Evolutionary conservation across 148 eudicot species (phyloP).

Genomic region (Polygonum maritimum): DNA sequence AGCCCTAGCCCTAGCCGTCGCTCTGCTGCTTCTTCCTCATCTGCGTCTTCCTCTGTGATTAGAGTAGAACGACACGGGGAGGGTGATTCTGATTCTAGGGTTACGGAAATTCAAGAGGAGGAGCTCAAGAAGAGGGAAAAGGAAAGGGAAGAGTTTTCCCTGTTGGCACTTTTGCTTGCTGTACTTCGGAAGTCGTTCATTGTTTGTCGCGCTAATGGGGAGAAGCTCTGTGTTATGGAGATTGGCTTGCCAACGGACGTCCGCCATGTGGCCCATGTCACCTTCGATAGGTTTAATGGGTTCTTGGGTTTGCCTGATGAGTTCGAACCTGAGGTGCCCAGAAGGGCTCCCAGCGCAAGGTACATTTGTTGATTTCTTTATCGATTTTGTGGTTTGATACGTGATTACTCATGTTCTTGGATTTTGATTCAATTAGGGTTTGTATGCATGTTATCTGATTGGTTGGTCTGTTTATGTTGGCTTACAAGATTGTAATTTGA

Average conservation of each 20-base stretch:
- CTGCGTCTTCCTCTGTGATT: not conserved
- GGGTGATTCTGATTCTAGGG: constrained; percentile 19
- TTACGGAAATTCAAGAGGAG: constrained; percentile 19
- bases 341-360: constrained; percentile 98
- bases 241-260: constrained; percentile 95
- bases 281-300: constrained; percentile 92
- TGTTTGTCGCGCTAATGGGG: constrained; percentile 48
- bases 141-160: constrained; percentile 60
- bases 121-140: constrained; percentile 42
- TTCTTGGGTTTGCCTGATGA: constrained; percentile 99
- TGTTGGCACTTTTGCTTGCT: constrained; percentile 56
- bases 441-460: not conserved
- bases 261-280: constrained; percentile 94
- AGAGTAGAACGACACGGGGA: constrained; percentile 2
- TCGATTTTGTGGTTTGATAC: constrained; percentile 8
- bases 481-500: not conserved
- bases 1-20: constrained; percentile 20
- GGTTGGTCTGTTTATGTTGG: not conserved
- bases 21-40: constrained; percentile 6
- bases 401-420: constrained; percentile 2
- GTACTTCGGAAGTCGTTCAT: constrained; percentile 65
- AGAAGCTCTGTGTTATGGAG: constrained; percentile 54
- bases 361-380: constrained; percentile 19
- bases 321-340: constrained; percentile 92
- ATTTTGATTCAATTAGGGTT: not conserved